Percentiles rank a stretch among this genome's conserved stretches.
These are phyloP conservation scores for Fusarium armeniacum DNA, from an alignment of 2,329 filamentous ascomycete genomes.

Conservation along the genomic window DNA sequence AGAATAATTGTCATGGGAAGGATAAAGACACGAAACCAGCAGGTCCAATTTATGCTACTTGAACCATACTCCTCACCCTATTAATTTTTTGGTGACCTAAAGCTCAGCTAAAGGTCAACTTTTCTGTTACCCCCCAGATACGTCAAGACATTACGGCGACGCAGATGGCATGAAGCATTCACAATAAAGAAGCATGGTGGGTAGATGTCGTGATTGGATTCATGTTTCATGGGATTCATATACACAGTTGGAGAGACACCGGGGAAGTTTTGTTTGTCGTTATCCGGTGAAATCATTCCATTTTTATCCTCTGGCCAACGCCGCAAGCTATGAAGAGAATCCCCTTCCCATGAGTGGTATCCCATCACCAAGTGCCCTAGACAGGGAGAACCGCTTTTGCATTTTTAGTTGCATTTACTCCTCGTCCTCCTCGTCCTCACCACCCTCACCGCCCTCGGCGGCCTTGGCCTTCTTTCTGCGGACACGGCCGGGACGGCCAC, in stretches of 20 bases:
- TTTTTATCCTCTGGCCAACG: constrained; percentile 66
- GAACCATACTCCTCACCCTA: no score
- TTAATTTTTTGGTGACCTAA: no score
- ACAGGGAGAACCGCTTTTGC: constrained; percentile 52
- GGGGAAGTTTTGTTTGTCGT: constrained; percentile 45
- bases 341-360: constrained; percentile 58
- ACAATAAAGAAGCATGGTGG: constrained; percentile 25
- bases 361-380: constrained; percentile 51
- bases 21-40: no score
- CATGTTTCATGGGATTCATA: constrained; percentile 44
- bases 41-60: no score
- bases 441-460: constrained; percentile 85
- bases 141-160: neutral
- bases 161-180: neutral
- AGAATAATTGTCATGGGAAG: no score
- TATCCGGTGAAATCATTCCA: constrained; percentile 58
- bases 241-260: constrained; percentile 47
- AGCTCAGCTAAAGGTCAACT: no score
- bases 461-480: constrained; percentile 99
- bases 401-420: constrained; percentile 64
- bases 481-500: constrained; percentile 96
- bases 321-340: constrained; percentile 65
- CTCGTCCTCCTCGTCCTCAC: constrained; percentile 89
- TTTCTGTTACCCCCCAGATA: neutral
- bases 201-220: constrained; percentile 39